These are phyloP conservation scores for Microdochium bolleyi DNA, from an alignment of 2,329 filamentous ascomycete species.

Conservation along the genomic window DNA sequence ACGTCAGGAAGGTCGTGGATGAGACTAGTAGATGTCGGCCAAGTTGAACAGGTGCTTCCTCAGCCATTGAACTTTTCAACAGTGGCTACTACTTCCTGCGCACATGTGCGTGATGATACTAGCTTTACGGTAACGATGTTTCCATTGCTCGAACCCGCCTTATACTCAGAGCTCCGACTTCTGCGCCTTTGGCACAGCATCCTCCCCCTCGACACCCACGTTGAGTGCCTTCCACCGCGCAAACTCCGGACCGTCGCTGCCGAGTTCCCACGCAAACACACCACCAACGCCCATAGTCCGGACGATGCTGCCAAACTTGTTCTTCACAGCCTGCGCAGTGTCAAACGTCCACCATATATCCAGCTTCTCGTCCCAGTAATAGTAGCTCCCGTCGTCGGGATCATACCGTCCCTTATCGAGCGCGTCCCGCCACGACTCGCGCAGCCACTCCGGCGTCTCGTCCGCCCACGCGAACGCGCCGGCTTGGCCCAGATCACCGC, in stretches of 20 bases:
- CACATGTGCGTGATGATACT: too few species aligned
- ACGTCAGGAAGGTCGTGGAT: too few species aligned
- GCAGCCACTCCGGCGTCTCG: conserved; percentile 14
- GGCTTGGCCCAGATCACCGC: conserved; percentile 45
- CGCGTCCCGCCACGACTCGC: conserved; percentile 16
- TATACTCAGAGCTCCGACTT: not conserved
- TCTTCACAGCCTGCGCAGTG: conserved; percentile 14
- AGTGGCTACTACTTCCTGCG: too few species aligned
- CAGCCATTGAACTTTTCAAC: too few species aligned
- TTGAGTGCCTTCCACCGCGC: conserved; percentile 16
- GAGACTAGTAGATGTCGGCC: too few species aligned
- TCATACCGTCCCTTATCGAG: conserved; percentile 15
- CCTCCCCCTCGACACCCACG: conserved; percentile 6
- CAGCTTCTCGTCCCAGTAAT: conserved; percentile 17
- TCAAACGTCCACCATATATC: conserved; percentile 24
- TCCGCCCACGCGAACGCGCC: conserved; percentile 22
- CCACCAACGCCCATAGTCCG: conserved; percentile 16
- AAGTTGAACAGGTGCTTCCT: too few species aligned
- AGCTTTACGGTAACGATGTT: too few species aligned
- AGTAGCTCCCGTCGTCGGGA: conserved; percentile 18
- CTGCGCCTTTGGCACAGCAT: not conserved
- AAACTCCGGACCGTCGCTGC: conserved; percentile 21
- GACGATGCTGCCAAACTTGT: conserved; percentile 20
- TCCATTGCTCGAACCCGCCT: not conserved
- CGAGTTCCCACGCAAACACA: conserved; percentile 24